Conservation (phyloP, 163 green algal species). For the Coccomyxa subellipsoidea region DNA sequence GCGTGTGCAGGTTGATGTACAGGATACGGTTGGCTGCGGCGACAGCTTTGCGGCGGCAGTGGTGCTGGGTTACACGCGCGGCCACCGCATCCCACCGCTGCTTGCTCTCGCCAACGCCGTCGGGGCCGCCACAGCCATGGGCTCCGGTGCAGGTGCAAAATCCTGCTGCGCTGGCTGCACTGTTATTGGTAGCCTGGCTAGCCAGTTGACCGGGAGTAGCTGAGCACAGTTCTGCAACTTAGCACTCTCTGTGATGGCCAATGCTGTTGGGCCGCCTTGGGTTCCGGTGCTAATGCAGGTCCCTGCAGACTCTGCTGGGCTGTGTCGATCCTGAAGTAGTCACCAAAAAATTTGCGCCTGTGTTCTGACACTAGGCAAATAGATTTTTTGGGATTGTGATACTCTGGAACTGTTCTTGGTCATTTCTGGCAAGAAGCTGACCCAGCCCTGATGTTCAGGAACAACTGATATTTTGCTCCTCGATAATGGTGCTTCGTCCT, state of each 20-base stretch:
- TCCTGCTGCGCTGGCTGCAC: not conserved
- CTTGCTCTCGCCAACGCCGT: constrained; percentile 60
- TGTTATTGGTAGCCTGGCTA: not conserved
- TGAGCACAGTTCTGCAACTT: no score
- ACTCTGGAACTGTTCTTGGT: no score
- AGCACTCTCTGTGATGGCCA: not conserved
- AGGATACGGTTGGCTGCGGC: constrained; percentile 96
- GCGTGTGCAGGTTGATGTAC: constrained; percentile 64
- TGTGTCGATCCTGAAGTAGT: no score
- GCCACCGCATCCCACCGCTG: constrained; percentile 40
- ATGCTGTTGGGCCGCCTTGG: not conserved
- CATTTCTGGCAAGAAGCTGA: no score
- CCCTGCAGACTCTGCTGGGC: not conserved
- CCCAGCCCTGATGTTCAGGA: no score
- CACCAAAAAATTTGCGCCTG: no score
- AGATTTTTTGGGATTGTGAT: no score
- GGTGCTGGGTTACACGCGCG: constrained; percentile 73
- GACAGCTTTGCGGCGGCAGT: constrained; percentile 92
- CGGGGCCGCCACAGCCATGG: constrained; percentile 89
- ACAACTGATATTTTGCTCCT: no score
- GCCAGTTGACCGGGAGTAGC: not conserved
- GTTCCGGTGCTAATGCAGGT: not conserved
- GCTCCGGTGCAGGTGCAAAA: constrained; percentile 39
- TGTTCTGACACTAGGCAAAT: no score
- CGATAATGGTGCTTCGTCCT: no score